Base-by-base conservation (phyloP, 75 land plant species). In the Azolla pinnata region DNA sequence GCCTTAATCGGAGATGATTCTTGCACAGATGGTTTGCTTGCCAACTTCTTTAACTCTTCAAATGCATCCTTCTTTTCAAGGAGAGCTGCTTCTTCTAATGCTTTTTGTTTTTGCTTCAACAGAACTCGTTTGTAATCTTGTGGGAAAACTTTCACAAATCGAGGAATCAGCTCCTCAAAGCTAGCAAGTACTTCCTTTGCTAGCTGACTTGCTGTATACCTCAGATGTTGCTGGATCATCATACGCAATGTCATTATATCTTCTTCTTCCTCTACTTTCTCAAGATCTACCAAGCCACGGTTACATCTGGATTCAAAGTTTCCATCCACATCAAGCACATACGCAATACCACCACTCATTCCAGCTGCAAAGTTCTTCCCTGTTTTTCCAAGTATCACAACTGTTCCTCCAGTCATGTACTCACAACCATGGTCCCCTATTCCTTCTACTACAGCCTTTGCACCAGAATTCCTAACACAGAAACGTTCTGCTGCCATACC, bases 401-500 rank as follows among this genome's bases (percentile, higher is more conserved):
- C 99, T 57, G 74, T 78, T 16, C 99, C 99, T 32, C 99, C 99
- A 29, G 99, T 95, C 99, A 95, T 95, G 65, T 95, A 95, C 44
- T 95, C 99, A 68, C 99, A 95, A 0, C 99, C 99, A 82, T 90
- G 99, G 59, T 95, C 99, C 31, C 99, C 99, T 49, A 90, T 74
- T 33, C 99, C 99, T 74, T 95, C 99, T 17, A 95, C 99, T 26
- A 95, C 97, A 27, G 99, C 86, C 56, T 46, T 83, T n/a, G 88
- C 99, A 49, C 99, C 99, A 4, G 99, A 93, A 71, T 93, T 93
- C 16, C 99, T 77, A 17, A 93, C 99, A 67, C 86, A 80, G 48
- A 93, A 93, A 67, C 99, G 75, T 65, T 93, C 99, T 4, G 99
- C 99, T 29, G 99, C 99, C 96, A 89, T 93, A 49, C 99, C 99